Evolutionary conservation across 345 rosid genomes (phyloP).

Genomic region (Lepidium africanum): DNA sequence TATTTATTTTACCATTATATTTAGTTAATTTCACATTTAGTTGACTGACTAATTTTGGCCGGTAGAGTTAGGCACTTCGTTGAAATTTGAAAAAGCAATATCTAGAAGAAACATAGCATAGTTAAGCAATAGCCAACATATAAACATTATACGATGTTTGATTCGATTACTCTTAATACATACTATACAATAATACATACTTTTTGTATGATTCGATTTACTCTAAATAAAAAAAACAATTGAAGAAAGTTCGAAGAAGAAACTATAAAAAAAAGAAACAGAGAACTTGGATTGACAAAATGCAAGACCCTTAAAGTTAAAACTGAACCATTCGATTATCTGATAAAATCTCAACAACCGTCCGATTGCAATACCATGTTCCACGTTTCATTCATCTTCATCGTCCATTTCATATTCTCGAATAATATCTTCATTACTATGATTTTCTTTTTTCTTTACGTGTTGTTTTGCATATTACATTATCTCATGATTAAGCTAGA

Average conservation of each 20-base stretch:
- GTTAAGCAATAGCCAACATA: not conserved
- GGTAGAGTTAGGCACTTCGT: slow-evolving; percentile 21
- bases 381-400: slow-evolving; percentile 17
- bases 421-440: slow-evolving; percentile 15
- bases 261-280: not conserved
- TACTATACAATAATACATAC: not conserved
- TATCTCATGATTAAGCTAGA: too few relatives aligned
- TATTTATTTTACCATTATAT: too few relatives aligned
- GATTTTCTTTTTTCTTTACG: not conserved
- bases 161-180: slow-evolving; percentile 15
- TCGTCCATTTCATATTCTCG: not conserved
- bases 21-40: too few relatives aligned
- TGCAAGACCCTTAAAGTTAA: slow-evolving; percentile 14
- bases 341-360: slow-evolving; percentile 11
- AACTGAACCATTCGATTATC: not conserved
- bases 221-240: not conserved
- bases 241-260: slow-evolving; percentile 1
- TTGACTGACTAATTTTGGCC: not conserved
- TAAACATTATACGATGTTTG: not conserved
- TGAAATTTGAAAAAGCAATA: not conserved
- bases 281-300: slow-evolving; percentile 13
- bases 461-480: not conserved
- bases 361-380: slow-evolving; percentile 8
- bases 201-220: slow-evolving; percentile 20
- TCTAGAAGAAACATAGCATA: slow-evolving; percentile 4